These are phyloP conservation scores for Lactarius hatsudake DNA, from an alignment of 768 basidiomycete genomes.

Conservation along the genomic window DNA sequence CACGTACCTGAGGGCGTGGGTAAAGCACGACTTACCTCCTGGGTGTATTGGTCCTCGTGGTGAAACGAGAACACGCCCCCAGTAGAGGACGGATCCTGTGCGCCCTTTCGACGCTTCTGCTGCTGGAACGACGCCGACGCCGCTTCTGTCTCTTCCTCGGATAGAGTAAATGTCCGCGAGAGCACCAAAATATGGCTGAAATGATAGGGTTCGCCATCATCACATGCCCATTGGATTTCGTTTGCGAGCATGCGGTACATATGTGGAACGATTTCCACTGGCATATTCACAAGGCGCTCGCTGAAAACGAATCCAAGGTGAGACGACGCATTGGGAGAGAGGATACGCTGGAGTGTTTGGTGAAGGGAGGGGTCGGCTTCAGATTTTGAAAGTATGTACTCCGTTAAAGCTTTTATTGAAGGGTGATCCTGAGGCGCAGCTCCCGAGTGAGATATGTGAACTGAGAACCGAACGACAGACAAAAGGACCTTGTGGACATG, in stretches of 20 bases:
- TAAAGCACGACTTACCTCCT: conserved; percentile 46
- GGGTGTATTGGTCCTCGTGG: conserved; percentile 78
- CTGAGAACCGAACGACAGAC: neutral
- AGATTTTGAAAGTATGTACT: conserved; percentile 67
- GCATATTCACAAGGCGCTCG: conserved; percentile 93
- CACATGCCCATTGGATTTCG: conserved; percentile 72
- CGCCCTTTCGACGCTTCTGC: conserved; percentile 41
- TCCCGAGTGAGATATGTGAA: neutral
- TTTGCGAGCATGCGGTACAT: conserved; percentile 87
- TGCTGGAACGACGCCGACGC: conserved; percentile 34
- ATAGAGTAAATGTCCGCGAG: conserved; percentile 75
- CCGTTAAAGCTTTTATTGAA: conserved; percentile 63
- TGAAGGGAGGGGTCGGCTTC: conserved; percentile 49
- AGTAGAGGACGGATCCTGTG: conserved; percentile 34
- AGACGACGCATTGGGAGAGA: conserved; percentile 40
- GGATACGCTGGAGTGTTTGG: conserved; percentile 49
- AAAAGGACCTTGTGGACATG: conserved; percentile 54
- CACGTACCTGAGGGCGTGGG: conserved; percentile 2
- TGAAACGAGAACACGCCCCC: conserved; percentile 75
- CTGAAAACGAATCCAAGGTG: conserved; percentile 83
- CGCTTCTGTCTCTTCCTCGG: conserved; percentile 54
- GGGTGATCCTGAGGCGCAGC: conserved; percentile 58
- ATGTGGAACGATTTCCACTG: conserved; percentile 86
- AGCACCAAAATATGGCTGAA: conserved; percentile 77
- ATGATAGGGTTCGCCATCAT: conserved; percentile 62